phyloP scores from a whole-genome alignment of 176 grass and related monocot species.

The Phoenix dactylifera region DNA sequence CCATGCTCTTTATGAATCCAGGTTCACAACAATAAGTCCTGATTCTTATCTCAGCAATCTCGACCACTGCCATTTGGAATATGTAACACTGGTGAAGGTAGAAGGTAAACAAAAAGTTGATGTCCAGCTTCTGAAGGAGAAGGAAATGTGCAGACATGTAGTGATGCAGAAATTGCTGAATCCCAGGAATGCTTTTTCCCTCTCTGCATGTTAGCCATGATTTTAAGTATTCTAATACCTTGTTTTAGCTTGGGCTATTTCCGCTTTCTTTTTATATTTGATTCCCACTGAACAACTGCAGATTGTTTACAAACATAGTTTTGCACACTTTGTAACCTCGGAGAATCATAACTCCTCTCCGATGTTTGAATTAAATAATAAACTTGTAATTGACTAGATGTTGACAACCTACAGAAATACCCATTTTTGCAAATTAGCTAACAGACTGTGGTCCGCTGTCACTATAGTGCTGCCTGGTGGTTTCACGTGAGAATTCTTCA shows the following conservation, averaged over 20 bases:
- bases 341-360: not conserved
- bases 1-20: not conserved
- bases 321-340: not conserved
- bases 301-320: not conserved
- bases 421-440: too few relatives aligned
- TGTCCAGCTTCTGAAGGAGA: too few relatives aligned
- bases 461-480: constrained; percentile 79
- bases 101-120: too few relatives aligned
- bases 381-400: not conserved
- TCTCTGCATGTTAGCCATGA: not conserved
- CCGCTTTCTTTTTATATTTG: not conserved
- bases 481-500: constrained; percentile 78
- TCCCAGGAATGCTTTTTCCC: too few relatives aligned
- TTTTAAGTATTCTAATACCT: not conserved
- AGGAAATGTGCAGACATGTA: too few relatives aligned
- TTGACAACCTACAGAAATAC: too few relatives aligned
- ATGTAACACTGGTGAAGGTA: too few relatives aligned
- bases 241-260: not conserved
- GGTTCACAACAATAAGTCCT: constrained; percentile 4
- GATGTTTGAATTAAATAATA: not conserved
- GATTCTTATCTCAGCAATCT: not conserved
- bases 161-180: too few relatives aligned
- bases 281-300: not conserved
- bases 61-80: not conserved
- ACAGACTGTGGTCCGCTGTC: constrained; percentile 42